These are phyloP conservation scores for Talaromyces sp. DNA, from an alignment of 2,329 filamentous ascomycete genomes.

Conservation along the genomic window DNA sequence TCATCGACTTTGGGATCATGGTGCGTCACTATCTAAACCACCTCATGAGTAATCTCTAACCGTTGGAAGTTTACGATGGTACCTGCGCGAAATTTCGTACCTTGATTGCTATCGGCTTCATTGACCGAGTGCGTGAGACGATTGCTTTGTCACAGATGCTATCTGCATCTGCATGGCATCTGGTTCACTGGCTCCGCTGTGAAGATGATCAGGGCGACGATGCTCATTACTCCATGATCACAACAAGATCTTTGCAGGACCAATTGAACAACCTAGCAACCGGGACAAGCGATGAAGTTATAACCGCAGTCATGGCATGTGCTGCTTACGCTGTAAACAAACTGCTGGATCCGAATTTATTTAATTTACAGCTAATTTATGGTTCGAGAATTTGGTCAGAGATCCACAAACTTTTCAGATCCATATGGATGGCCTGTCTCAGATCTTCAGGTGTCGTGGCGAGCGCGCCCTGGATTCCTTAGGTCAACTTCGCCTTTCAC, in stretches of 20 bases:
- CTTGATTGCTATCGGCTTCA: neutral
- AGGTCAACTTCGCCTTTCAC: neutral
- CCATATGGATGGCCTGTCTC: neutral
- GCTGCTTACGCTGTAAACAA: neutral
- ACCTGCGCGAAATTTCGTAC: constrained; percentile 2
- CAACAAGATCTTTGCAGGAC: neutral
- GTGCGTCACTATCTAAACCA: neutral
- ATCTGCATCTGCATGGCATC: neutral
- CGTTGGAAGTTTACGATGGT: neutral
- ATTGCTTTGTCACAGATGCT: constrained; percentile 1
- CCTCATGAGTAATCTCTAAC: neutral
- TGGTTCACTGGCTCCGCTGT: neutral
- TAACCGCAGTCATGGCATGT: neutral
- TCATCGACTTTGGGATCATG: neutral
- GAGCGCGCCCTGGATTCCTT: neutral
- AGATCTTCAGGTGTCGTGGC: neutral
- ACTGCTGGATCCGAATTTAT: neutral
- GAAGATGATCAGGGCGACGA: neutral
- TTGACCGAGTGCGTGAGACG: neutral
- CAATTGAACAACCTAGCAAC: neutral
- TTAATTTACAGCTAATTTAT: neutral
- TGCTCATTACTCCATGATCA: neutral
- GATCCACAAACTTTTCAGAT: neutral
- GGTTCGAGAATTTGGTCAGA: neutral
- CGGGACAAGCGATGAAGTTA: neutral